These are phyloP conservation scores for Clavispora santaluciae DNA, from an alignment of 805 yeast species.

Conservation along the genomic window DNA sequence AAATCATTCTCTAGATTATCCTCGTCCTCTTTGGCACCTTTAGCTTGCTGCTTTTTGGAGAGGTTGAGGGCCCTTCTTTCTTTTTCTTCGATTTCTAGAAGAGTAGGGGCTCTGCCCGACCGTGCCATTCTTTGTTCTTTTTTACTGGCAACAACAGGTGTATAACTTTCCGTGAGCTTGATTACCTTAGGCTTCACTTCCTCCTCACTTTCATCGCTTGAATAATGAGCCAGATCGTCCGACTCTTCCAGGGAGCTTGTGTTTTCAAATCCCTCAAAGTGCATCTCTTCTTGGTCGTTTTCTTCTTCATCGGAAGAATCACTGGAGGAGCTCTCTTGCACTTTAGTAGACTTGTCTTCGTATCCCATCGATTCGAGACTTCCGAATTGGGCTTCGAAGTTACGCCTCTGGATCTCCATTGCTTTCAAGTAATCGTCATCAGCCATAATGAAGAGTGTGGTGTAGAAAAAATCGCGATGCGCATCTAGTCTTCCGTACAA, in stretches of 20 bases:
- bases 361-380: slow-evolving; percentile 50
- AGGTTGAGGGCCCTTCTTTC: slow-evolving; percentile 20
- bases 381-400: slow-evolving; percentile 65
- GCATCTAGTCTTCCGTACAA: no score
- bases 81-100: slow-evolving; percentile 26
- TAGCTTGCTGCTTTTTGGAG: slow-evolving; percentile 32
- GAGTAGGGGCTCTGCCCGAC: slow-evolving; percentile 58
- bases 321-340: background rate
- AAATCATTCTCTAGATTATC: slow-evolving; percentile 64
- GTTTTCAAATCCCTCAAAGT: slow-evolving; percentile 7
- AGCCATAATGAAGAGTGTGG: slow-evolving; percentile 5
- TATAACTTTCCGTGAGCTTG: slow-evolving; percentile 37
- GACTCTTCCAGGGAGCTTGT: background rate
- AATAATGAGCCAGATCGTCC: slow-evolving; percentile 9
- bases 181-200: slow-evolving; percentile 41
- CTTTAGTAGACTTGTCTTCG: slow-evolving; percentile 27
- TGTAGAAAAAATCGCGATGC: slow-evolving; percentile 1
- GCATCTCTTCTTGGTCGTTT: slow-evolving; percentile 3
- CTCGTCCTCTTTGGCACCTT: slow-evolving; percentile 35
- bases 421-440: slow-evolving; percentile 31
- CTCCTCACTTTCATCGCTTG: slow-evolving; percentile 5
- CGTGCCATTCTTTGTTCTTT: slow-evolving; percentile 49
- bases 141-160: slow-evolving; percentile 28
- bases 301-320: slow-evolving; percentile 7
- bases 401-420: slow-evolving; percentile 50